Evolutionary conservation across 176 grass and related monocot genomes (phyloP).

Genomic region (Calamus simplicifolius): DNA sequence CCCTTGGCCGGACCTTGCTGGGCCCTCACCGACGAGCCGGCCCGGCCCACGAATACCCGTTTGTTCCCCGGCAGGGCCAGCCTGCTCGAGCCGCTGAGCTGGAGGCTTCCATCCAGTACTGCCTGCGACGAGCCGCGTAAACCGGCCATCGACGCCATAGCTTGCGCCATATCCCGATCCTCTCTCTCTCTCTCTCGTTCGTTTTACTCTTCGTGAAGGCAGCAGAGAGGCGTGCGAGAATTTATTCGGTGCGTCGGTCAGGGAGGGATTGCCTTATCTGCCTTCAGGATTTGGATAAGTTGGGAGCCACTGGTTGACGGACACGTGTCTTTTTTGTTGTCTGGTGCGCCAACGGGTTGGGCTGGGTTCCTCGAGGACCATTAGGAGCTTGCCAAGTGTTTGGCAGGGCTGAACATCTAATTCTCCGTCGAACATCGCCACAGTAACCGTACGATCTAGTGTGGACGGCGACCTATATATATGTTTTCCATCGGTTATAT

Average conservation of each 20-base stretch:
- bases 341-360: constrained; percentile 4
- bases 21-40: constrained; percentile 38
- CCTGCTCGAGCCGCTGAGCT: constrained; percentile 17
- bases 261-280: constrained; percentile 42
- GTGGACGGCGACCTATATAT: too few relatives aligned
- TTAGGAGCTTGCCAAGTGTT: constrained; percentile 25
- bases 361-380: constrained; percentile 31
- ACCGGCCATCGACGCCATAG: constrained; percentile 96
- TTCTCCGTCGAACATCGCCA: too few relatives aligned
- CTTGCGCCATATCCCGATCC: constrained; percentile 53
- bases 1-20: constrained; percentile 29
- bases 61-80: background rate
- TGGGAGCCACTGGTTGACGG: constrained; percentile 26
- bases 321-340: constrained; percentile 28
- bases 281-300: constrained; percentile 45
- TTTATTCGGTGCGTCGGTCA: constrained; percentile 3
- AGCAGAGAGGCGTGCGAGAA: constrained; percentile 20
- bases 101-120: constrained; percentile 29
- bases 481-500: too few relatives aligned
- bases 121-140: constrained; percentile 43
- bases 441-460: too few relatives aligned
- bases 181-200: background rate
- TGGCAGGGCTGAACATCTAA: too few relatives aligned
- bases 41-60: constrained; percentile 1
- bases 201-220: constrained; percentile 8